Base-by-base conservation (phyloP, 2,329 filamentous ascomycete species). In the Dactylellina sp. region DNA sequence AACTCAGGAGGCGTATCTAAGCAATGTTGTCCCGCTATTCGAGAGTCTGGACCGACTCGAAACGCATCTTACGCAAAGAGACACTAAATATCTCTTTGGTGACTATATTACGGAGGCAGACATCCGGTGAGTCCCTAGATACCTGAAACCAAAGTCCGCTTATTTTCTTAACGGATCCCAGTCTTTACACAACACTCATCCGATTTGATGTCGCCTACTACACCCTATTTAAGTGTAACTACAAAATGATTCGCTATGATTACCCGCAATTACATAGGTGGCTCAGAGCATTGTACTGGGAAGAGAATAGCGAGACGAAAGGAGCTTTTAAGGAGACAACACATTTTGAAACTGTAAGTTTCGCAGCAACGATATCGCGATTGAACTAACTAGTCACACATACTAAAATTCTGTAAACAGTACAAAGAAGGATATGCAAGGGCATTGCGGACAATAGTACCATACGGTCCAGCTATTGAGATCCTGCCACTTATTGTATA, bases 201-300 rank as follows among this genome's bases (percentile, higher is more conserved):
- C 87, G 89, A 1, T 92, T 92, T 77, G 90, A 93, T 75, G 83
- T 86, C 25, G 90, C 92, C 78, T 96, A 96, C 79, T 90, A 96
- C 60, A 92, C 95, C 82, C 90, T 93, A 81, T 94, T 94, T 84
- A 91, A 91, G 82, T 89, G 87, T 76, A 90, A 89, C 71, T 89
- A 74, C 16, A 87, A 85, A 77, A 87, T 86, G 77, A 87, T 90
- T 4, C 62, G 53, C 22, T 74, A 65, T 37, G 76, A 76, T 47
- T 97, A 95, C 80, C 93, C 93, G 28, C 84, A 85, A 55, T 82
- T 96, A 68, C 92, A 97, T 83, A 83, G 82, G 71, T 97, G 93
- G 93, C 81, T 97, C 82, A 86, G 91, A 61, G 86, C 89, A 78
- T 83, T 96, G 78, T 97, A 96, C 83, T 97, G 93, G 93, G 89